These are phyloP conservation scores for Sporothrix humicola DNA, from an alignment of 2,329 filamentous ascomycete genomes.

Conservation along the genomic window DNA sequence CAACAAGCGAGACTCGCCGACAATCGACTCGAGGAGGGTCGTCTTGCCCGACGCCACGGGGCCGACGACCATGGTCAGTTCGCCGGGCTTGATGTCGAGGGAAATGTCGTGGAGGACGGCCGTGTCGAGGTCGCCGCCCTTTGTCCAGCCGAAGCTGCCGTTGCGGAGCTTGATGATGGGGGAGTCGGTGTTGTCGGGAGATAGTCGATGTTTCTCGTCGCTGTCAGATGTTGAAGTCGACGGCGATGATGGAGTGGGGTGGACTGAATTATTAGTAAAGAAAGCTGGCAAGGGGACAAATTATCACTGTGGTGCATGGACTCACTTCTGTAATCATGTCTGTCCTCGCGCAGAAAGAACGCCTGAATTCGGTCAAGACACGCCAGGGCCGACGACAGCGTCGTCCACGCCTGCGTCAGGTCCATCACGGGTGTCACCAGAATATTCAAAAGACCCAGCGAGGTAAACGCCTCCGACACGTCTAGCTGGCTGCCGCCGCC, in stretches of 20 bases:
- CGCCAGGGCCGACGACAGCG: conserved; percentile 33
- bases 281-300: neutral
- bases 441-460: conserved; percentile 26
- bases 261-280: neutral
- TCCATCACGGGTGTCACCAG: conserved; percentile 8
- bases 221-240: neutral
- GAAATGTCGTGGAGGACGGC: conserved; percentile 30
- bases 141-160: conserved; percentile 32
- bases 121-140: neutral
- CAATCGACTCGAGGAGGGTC: conserved; percentile 47
- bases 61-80: conserved; percentile 49
- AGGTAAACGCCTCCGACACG: conserved; percentile 32
- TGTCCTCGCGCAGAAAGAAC: conserved; percentile 33
- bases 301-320: neutral
- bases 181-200: neutral
- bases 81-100: conserved; percentile 26
- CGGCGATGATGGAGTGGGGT: neutral
- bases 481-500: conserved; percentile 32
- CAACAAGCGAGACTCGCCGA: conserved; percentile 45
- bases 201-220: neutral
- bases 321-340: conserved; percentile 28
- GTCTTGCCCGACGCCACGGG: conserved; percentile 54
- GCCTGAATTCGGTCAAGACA: conserved; percentile 35
- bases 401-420: neutral
- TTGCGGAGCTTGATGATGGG: conserved; percentile 26